Evolutionary conservation across 1,284 basidiomycete species (phyloP), one percentile per base, ranked within the genome.

Genomic region (Ganoderma boninense): DNA sequence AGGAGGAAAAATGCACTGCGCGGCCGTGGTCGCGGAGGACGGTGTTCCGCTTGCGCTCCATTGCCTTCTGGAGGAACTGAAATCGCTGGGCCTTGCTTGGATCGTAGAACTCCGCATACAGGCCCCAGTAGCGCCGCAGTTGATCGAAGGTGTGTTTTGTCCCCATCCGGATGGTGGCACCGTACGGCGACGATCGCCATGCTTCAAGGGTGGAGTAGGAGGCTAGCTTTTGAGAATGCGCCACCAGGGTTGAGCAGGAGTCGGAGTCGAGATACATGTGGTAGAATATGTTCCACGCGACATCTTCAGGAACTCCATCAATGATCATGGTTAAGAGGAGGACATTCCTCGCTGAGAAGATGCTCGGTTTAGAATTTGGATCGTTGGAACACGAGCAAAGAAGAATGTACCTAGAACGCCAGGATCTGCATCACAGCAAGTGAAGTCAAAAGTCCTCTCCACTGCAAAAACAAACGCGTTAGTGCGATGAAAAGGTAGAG

Each of bases 241-340:
- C 73, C 3, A 82, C 65, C 23, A 91, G 78, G n/a, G 83, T 62
- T 1, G 76, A 69, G 13, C 82, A 76, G 0, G 87, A 82, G 0
- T 64, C 61, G 43, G 57, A n/a, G 77, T 89, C 85, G 46, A 92
- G 73, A 65, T 84, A 82, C 65, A 90, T 78, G 74, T 91, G 86
- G 72, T 85, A 89, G 75, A 86, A 89, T n/a, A 89, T 87, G 64
- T 87, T 83, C 89, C 89, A 92, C 4, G 87, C 78, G 26, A 29
- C 44, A 6, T 38, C 7, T 35, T 73, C 67, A 29, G 78, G 69
- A 0, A 75, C 68, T 13, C 79, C 64, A 32, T 83, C 82, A 20
- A 85, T 82, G 43, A 84, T 70, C 54, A 83, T 68, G 1, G 81
- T 80, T 49, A 79, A 77, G 11, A 82, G 74, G 2, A 85, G 64